Evolutionary conservation across 2,329 filamentous ascomycete species (phyloP), one percentile per base, ranked within the genome.

Genomic region (Colletotrichum salicis): DNA sequence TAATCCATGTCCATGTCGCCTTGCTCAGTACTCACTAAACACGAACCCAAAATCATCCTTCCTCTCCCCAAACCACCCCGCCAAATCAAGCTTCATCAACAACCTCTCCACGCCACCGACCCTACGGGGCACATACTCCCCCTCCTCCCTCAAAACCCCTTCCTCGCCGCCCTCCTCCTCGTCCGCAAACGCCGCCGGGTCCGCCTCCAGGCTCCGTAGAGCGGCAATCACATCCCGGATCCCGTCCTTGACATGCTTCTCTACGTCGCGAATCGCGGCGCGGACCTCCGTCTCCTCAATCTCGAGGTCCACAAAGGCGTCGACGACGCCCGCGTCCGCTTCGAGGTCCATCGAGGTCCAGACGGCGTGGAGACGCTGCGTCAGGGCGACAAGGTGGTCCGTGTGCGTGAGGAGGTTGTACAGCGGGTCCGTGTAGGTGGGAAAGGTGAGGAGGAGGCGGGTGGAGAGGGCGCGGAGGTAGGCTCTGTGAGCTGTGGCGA

Each of bases 31-130:
- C 68, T 71, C 52, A 51, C 67, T 60, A 54, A 62, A 65, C 7
- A 60, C 56, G 41, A 72, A 67, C 11, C 60, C 66, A 15, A 72
- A 62, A 19, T 72, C 70, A 19, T 70, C 76, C 57, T 77, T 76
- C 64, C 75, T 71, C 41, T 80, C 78, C 5, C 80, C 84, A 74
- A 89, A 87, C 88, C 88, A 90, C 65, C 82, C 87, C 24, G 88
- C 89, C 80, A 90, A 90, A 78, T 97, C 95, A 76, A 98, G 84
- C 84, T 97, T 97, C 94, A 97, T 97, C 79, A 98, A 81, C 78
- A 98, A 82, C 70, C 93, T 87, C 83, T 97, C 94, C 57, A 98
- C 90, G 1, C 94, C 93, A 0, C 94, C 94, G 4, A 94, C 89
- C 72, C 92, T 90, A 73, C 90, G 87, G 1, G 94, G 92, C 35